Evolutionary conservation across 371 early-diverging fungal genomes (phyloP).

Genomic region (Actinomortierella ambigua): DNA sequence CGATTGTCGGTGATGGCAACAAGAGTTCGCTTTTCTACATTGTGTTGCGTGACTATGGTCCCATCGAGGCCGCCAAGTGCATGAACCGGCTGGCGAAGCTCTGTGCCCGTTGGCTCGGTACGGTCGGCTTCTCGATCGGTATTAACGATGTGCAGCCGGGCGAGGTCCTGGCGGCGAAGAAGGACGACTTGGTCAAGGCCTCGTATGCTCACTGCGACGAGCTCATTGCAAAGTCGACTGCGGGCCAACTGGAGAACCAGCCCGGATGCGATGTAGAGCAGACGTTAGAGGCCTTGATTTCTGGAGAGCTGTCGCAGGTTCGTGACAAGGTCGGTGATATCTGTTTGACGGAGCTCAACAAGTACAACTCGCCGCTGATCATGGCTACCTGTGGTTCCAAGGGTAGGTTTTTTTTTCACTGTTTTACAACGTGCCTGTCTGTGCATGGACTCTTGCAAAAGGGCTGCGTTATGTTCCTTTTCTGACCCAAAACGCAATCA

Average conservation of each 20-base stretch:
- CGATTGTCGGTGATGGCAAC: slow-evolving; percentile 96
- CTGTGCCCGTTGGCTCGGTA: slow-evolving; percentile 90
- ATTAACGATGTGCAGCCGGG: slow-evolving; percentile 98
- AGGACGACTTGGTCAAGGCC: slow-evolving; percentile 76
- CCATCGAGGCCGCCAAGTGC: slow-evolving; percentile 83
- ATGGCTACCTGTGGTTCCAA: slow-evolving; percentile 99
- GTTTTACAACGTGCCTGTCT: no score
- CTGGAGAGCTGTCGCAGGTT: slow-evolving; percentile 89
- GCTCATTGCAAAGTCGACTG: slow-evolving; percentile 73
- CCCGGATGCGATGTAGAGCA: slow-evolving; percentile 91
- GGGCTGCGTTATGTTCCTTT: no score
- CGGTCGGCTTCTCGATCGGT: slow-evolving; percentile 96
- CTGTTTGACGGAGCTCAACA: slow-evolving; percentile 93
- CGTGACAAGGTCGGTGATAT: slow-evolving; percentile 97
- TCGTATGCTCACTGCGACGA: slow-evolving; percentile 91
- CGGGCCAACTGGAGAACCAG: slow-evolving; percentile 79
- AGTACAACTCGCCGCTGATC: slow-evolving; percentile 96
- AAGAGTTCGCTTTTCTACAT: slow-evolving; percentile 94
- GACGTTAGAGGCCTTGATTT: slow-evolving; percentile 91
- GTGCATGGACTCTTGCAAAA: no score
- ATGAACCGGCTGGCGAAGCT: slow-evolving; percentile 97
- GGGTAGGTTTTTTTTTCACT: slow-evolving; percentile 53
- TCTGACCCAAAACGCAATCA: not conserved
- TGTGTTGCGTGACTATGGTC: slow-evolving; percentile 92
- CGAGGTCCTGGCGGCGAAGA: slow-evolving; percentile 71